A percentile compares a stretch with the other conserved stretches of the same genome.
Evolutionary conservation across 129 eudicot species (phyloP).

Genomic region (Artemisia annua): DNA sequence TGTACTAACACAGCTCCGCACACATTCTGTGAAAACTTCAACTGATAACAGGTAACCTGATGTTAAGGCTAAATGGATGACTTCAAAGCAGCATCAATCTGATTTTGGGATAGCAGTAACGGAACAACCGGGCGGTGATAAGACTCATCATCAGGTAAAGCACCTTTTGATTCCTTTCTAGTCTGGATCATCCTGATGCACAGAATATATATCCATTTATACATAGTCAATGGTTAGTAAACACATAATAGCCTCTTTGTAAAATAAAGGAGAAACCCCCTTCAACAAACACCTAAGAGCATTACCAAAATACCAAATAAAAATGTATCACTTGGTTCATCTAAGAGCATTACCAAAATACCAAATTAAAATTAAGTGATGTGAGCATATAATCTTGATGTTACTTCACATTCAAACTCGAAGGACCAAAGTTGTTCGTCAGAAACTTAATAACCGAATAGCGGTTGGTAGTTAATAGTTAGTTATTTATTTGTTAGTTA

Average conservation of each 20-base stretch:
- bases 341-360: background rate
- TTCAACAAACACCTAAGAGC: background rate
- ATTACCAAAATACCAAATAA: no score
- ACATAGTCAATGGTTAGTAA: conserved; percentile 15
- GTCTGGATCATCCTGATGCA: conserved; percentile 69
- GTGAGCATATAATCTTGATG: no score
- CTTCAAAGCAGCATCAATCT: conserved; percentile 68
- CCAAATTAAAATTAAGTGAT: background rate
- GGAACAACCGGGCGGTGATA: conserved; percentile 62
- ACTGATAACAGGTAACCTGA: conserved; percentile 69
- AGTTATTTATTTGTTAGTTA: no score
- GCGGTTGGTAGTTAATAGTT: no score
- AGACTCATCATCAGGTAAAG: conserved; percentile 82
- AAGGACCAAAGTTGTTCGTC: no score
- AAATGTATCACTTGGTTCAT: background rate
- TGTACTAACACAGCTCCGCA: conserved; percentile 45
- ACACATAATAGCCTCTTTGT: background rate
- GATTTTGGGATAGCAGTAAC: conserved; percentile 49
- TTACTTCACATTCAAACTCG: no score
- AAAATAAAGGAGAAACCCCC: background rate
- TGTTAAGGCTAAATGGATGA: conserved; percentile 61
- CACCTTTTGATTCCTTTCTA: conserved; percentile 52
- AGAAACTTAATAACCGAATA: no score
- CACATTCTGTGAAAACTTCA: conserved; percentile 56
- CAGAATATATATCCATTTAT: conserved; percentile 19